Evolutionary conservation across 1,284 basidiomycete species (phyloP).

Genomic region (Vanrija pseudolonga): DNA sequence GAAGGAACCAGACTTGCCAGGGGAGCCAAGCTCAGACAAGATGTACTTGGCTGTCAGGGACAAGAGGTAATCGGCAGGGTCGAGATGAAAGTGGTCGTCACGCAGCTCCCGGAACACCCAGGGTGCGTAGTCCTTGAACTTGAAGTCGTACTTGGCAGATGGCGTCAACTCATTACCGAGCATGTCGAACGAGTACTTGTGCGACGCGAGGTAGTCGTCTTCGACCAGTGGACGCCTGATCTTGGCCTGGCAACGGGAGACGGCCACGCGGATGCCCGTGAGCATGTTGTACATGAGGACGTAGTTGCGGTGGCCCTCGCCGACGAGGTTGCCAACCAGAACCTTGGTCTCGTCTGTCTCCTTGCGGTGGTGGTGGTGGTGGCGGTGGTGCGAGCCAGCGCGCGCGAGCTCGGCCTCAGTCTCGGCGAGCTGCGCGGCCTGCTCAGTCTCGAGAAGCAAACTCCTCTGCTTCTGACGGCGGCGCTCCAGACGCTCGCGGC

Average conservation of each 20-base stretch:
- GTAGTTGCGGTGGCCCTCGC: constrained; percentile 96
- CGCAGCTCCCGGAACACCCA: constrained; percentile 95
- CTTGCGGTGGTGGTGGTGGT: constrained; percentile 11
- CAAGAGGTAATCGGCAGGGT: constrained; percentile 94
- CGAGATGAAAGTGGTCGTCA: constrained; percentile 89
- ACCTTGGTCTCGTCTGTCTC: constrained; percentile 53
- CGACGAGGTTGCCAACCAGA: constrained; percentile 90
- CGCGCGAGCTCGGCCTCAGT: constrained; percentile 51
- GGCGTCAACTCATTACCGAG: constrained; percentile 97
- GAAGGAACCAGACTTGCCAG: constrained; percentile 96
- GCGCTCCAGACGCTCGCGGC: constrained; percentile 68
- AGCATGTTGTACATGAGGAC: constrained; percentile 99
- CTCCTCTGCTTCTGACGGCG: constrained; percentile 56
- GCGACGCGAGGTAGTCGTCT: constrained; percentile 82
- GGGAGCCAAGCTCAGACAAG: constrained; percentile 94
- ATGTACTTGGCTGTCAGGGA: constrained; percentile 97
- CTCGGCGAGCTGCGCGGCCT: constrained; percentile 31
- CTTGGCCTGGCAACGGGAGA: constrained; percentile 94
- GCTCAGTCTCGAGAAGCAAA: background rate
- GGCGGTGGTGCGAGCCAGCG: constrained; percentile 22
- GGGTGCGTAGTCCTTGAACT: constrained; percentile 99
- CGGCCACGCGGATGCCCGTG: constrained; percentile 93
- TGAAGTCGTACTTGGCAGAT: constrained; percentile 77
- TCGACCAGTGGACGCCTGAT: constrained; percentile 76
- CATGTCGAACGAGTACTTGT: constrained; percentile 99